These are phyloP conservation scores for Somion occarium DNA, from an alignment of 1,284 basidiomycete genomes.

Conservation along the genomic window DNA sequence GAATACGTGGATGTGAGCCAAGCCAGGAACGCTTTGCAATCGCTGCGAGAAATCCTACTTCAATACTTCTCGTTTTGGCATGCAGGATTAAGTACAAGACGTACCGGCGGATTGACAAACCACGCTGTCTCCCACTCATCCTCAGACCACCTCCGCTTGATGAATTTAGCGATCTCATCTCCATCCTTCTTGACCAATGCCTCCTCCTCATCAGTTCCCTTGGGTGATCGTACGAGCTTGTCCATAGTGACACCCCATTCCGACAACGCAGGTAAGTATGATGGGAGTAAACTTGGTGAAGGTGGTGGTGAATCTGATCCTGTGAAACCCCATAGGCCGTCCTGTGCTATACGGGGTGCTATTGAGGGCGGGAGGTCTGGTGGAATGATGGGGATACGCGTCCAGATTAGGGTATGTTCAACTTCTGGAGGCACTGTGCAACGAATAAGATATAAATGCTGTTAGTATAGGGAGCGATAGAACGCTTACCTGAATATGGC, in stretches of 20 bases:
- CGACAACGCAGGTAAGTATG: constrained; percentile 52
- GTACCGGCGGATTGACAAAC: constrained; percentile 81
- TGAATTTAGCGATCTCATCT: constrained; percentile 54
- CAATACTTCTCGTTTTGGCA: not conserved
- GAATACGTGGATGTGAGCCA: constrained; percentile 80
- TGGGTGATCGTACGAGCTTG: constrained; percentile 45
- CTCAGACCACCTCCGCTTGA: constrained; percentile 61
- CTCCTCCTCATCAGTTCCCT: constrained; percentile 49
- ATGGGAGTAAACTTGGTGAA: constrained; percentile 53
- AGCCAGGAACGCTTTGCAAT: constrained; percentile 71
- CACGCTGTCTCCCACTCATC: constrained; percentile 77
- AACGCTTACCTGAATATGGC: constrained; percentile 70
- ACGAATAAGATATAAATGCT: constrained; percentile 1
- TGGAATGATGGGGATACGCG: constrained; percentile 64
- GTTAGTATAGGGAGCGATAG: no score
- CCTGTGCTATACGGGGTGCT: constrained; percentile 45
- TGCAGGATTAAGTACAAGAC: constrained; percentile 19
- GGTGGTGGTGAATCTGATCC: constrained; percentile 54
- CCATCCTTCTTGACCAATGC: constrained; percentile 46
- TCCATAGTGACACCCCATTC: constrained; percentile 68
- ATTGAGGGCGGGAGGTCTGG: constrained; percentile 36
- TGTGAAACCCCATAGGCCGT: constrained; percentile 77
- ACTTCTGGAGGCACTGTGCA: constrained; percentile 61
- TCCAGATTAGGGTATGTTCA: constrained; percentile 77
- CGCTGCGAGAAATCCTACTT: constrained; percentile 41